phyloP scores from a whole-genome alignment of 495 filamentous ascomycete species.

The Pseudotulostoma volvatum region DNA sequence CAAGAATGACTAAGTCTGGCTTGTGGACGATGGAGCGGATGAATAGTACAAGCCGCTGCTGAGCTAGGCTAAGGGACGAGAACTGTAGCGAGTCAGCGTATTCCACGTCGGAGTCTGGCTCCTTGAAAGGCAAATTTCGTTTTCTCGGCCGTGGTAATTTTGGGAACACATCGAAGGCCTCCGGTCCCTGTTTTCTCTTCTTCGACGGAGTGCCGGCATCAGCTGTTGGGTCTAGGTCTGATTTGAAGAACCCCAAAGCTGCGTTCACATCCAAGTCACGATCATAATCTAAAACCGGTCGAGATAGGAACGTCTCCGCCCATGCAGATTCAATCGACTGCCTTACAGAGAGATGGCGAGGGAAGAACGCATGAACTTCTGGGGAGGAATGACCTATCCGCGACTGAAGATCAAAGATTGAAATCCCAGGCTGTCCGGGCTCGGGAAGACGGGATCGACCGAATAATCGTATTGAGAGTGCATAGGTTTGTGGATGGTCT shows the following conservation, averaged over 20 bases:
- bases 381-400: constrained; percentile 86
- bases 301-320: constrained; percentile 67
- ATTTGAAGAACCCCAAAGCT: constrained; percentile 54
- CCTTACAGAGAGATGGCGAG: constrained; percentile 56
- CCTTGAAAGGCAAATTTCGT: constrained; percentile 4
- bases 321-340: constrained; percentile 69
- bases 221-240: constrained; percentile 47
- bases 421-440: constrained; percentile 54
- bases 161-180: constrained; percentile 7
- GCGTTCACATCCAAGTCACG: constrained; percentile 42
- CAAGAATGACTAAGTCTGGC: constrained; percentile 78
- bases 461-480: constrained; percentile 71
- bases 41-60: constrained; percentile 74
- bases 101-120: constrained; percentile 22
- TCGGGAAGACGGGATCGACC: constrained; percentile 64
- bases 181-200: background rate
- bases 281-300: constrained; percentile 41
- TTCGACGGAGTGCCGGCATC: background rate
- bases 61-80: constrained; percentile 54
- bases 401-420: constrained; percentile 79
- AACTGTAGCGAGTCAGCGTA: constrained; percentile 61
- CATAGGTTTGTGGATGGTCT: constrained; percentile 90
- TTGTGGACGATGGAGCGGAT: constrained; percentile 66
- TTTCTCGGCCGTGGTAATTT: constrained; percentile 1
- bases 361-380: constrained; percentile 88